These are phyloP conservation scores for Trifolium dubium DNA, from an alignment of 306 rosid genomes.

Conservation along the genomic window DNA sequence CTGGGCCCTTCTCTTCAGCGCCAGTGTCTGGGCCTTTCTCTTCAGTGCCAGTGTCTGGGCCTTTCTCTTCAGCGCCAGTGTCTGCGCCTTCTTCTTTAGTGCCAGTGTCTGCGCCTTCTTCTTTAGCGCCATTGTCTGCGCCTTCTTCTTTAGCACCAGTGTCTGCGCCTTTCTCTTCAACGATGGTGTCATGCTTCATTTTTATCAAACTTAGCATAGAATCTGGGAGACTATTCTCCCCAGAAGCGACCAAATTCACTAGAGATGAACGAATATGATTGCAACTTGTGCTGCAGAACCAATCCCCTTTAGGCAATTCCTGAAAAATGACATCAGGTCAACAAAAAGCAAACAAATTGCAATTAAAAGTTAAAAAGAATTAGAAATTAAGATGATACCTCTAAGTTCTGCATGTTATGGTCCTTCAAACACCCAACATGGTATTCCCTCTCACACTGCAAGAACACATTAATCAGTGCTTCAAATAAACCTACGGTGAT, in stretches of 20 bases:
- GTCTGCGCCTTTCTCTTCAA: background rate
- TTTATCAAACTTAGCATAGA: conserved; percentile 55
- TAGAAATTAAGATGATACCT: conserved; percentile 49
- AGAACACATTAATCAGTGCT: conserved; percentile 6
- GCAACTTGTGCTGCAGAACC: conserved; percentile 83
- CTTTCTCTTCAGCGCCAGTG: background rate
- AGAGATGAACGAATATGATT: conserved; percentile 58
- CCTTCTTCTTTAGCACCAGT: conserved; percentile 45
- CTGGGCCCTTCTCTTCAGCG: conserved; percentile 49
- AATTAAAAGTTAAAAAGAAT: background rate
- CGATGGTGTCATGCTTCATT: conserved; percentile 48
- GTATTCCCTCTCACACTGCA: conserved; percentile 94
- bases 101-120: background rate
- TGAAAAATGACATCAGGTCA: conserved; percentile 42
- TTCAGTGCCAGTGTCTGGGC: background rate
- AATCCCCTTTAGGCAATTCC: conserved; percentile 90
- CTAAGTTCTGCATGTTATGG: conserved; percentile 66
- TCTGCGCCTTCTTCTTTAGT: background rate
- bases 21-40: background rate
- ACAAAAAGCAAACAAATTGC: background rate
- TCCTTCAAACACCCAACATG: conserved; percentile 96
- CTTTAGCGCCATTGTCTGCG: conserved; percentile 4
- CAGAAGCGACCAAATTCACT: conserved; percentile 56
- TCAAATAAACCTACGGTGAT: background rate
- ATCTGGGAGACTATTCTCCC: conserved; percentile 70